phyloP scores from a whole-genome alignment of 202 grass and related monocot species.

The Schoenoplectus tabernaemontani region DNA sequence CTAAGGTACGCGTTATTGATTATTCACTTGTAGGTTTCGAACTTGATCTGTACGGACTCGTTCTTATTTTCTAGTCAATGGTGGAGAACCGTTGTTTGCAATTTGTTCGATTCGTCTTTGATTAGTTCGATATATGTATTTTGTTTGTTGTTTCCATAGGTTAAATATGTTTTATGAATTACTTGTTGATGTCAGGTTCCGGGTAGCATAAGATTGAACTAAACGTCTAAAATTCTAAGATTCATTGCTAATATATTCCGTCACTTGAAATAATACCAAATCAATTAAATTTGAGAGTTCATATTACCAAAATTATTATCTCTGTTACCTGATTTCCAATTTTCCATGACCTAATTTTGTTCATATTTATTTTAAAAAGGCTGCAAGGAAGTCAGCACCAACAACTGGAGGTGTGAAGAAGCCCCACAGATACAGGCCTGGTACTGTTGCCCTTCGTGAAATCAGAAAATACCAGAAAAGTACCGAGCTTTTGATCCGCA shows the following conservation, averaged over 20 bases:
- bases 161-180: too few species aligned
- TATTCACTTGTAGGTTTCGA: neutral
- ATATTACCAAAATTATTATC: neutral
- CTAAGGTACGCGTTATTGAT: constrained; percentile 33
- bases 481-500: constrained; percentile 68
- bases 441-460: constrained; percentile 51
- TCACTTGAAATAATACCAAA: neutral
- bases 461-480: constrained; percentile 91
- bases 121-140: neutral
- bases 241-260: too few species aligned
- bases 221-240: too few species aligned
- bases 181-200: too few species aligned
- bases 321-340: neutral
- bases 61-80: neutral
- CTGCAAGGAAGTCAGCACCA: constrained; percentile 65
- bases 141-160: too few species aligned
- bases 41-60: neutral
- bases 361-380: constrained; percentile 18
- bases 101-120: neutral
- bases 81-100: neutral
- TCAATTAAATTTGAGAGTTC: neutral
- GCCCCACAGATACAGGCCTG: constrained; percentile 62
- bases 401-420: constrained; percentile 72
- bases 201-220: too few species aligned
- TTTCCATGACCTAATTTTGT: neutral